Base-by-base conservation (phyloP, 2,329 filamentous ascomycete genomes). In the Tolypocladium guangdongense region DNA sequence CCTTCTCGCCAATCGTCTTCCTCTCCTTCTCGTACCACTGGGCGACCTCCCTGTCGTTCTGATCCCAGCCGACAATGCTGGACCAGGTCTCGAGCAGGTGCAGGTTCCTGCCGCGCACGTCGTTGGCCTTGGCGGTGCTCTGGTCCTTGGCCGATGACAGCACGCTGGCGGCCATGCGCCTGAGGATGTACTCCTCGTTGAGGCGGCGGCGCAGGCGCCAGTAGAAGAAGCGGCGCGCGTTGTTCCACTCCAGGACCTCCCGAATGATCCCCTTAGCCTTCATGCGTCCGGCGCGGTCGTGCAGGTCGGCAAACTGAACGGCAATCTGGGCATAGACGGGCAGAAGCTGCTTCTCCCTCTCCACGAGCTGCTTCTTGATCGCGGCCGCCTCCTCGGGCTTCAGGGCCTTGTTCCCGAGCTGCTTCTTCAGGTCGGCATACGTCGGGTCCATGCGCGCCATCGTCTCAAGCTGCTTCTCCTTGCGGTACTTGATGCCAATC, bases 201-300 rank as follows among this genome's bases (percentile, higher is more conserved):
- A 99, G 80, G 74, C 93, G 84, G 68, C 93, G 88, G 72, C 95
- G 91, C 58, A 96, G 86, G 73, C 93, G 92, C 93, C 95, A 99
- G 87, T 97, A 99, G 80, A 99, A 97, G 88, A 93, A 97, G 67
- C 92, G 87, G 60, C 93, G 86, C 11, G 92, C 86, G 63, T 96
- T 87, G 68, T 82, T 78, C 93, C 92, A 97, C 65, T 86, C 81
- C 41, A 99, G 80, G 14, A 84, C 75, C 63, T 88, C 82, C 58
- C 93, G 90, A 64, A 99, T 96, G 54, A 87, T 86, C 57, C 90
- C 87, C 84, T 99, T 99, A 71, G 93, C 93, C 77, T 96, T 83
- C 93, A 99, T 99, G 73, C 93, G 90, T 55, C 91, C 93, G 45
- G 93, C 86, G 48, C 93, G 91, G 72, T 99, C 93, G 76, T 99